Base-by-base conservation (phyloP, 1,284 basidiomycete genomes). In the Heterobasidion annosum region DNA sequence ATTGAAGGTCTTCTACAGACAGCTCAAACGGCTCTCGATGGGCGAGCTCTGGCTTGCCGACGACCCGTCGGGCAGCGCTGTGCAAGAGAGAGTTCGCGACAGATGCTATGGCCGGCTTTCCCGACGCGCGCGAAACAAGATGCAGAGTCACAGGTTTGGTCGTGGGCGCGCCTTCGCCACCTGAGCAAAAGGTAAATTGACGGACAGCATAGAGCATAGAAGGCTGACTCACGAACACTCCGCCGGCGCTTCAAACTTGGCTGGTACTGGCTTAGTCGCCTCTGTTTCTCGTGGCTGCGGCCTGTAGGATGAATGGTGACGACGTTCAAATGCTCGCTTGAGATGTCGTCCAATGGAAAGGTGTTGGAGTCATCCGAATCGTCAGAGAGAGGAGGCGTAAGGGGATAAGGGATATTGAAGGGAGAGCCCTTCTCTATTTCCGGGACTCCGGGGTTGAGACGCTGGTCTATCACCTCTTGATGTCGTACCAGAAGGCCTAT, bases 311-410 rank as follows among this genome's bases (percentile, higher is more conserved):
- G 55, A 34, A 82, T 64, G 8, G 71, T 76, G 19, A 70, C 68
- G 13, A 74, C 64, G 46, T 68, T 65, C 16, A 75, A 63, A 54
- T 69, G 64, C 2, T 59, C 64, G 34, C 63, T 60, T 25, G 58
- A 59, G 9, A 61, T 16, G 18, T 61, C 58, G 48, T 75, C 73
- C 9, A 82, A 82, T 1, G 83, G 82, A 32, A 81, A 67, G 18
- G 79, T n/a, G 16, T n/a, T 74, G 57, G 80, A 73, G 6, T 83
- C 85, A 32, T 77, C 78, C 19, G 83, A 79, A 60, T 77, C 75
- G 62, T 88, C 85, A 8, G 87, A 88, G 18, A 76, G 70, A 2
- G 87, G 87, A 32, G 87, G 87, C 0, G 87, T 90, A 53, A 46
- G 25, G 12, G 40, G 32, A 34, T 45, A 51, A 18, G 34, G 25